A percentile compares a stretch with the other conserved stretches of the same genome.
Evolutionary conservation across 78 protist species (phyloP).

Genomic region (Dictyostelium firmibasis): DNA sequence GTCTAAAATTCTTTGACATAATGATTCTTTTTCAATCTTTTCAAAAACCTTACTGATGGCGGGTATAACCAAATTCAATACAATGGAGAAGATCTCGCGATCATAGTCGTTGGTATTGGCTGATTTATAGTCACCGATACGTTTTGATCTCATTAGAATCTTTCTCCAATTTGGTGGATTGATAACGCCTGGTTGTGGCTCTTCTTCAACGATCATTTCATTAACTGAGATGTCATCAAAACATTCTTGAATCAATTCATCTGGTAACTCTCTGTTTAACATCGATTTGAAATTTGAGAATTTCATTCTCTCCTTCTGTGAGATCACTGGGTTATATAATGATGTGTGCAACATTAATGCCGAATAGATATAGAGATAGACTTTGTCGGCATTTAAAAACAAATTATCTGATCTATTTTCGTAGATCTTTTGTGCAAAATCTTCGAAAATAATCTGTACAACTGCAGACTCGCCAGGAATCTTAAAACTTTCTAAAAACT

Average conservation of each 20-base stretch:
- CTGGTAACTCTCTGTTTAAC: background rate
- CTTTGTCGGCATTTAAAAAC: slow-evolving; percentile 50
- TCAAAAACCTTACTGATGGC: slow-evolving; percentile 77
- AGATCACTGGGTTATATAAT: background rate
- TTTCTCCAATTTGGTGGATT: slow-evolving; percentile 31
- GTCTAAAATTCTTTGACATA: slow-evolving; percentile 41
- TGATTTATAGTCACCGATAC: background rate
- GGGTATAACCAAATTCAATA: slow-evolving; percentile 56
- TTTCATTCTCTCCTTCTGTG: slow-evolving; percentile 25
- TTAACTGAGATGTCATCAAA: slow-evolving; percentile 2
- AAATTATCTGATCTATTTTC: background rate
- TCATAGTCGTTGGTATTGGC: slow-evolving; percentile 45
- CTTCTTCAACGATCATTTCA: slow-evolving; percentile 31
- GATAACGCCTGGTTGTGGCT: slow-evolving; percentile 9
- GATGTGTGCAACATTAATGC: slow-evolving; percentile 86
- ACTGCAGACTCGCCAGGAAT: slow-evolving; percentile 67
- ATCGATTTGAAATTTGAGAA: slow-evolving; percentile 5
- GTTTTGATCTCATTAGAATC: slow-evolving; percentile 11
- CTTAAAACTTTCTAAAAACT: slow-evolving; percentile 56
- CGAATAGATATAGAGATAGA: slow-evolving; percentile 81
- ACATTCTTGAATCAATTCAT: slow-evolving; percentile 15
- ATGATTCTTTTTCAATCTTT: slow-evolving; percentile 56
- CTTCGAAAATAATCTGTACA: slow-evolving; percentile 29
- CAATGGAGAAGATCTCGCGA: slow-evolving; percentile 60
- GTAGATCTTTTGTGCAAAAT: background rate